Evolutionary conservation across 192 early-diverging fungal genomes (phyloP).

Genomic region (Umbelopsis sp.): DNA sequence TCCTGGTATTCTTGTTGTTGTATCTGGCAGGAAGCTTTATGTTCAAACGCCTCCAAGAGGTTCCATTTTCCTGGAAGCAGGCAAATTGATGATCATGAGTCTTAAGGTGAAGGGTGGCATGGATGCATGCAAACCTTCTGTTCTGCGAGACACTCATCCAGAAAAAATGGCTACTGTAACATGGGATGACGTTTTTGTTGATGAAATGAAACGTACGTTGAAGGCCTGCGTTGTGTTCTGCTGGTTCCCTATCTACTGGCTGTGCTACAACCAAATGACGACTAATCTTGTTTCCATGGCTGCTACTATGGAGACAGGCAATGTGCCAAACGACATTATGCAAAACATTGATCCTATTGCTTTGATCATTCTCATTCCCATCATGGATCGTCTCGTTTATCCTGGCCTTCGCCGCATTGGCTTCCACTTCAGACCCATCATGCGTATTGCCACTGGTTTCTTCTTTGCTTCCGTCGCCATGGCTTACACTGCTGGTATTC

Average conservation of each 20-base stretch:
- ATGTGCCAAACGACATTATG: slow-evolving; percentile 70
- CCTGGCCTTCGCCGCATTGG: slow-evolving; percentile 58
- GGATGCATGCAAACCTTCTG: slow-evolving; percentile 66
- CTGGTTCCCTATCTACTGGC: slow-evolving; percentile 78
- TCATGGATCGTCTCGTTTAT: slow-evolving; percentile 70
- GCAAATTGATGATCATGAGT: slow-evolving; percentile 27
- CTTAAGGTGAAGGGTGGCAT: slow-evolving; percentile 46
- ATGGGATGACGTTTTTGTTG: slow-evolving; percentile 77
- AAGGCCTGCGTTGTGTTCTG: slow-evolving; percentile 72
- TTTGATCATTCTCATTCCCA: slow-evolving; percentile 73
- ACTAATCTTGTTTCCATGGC: slow-evolving; percentile 70
- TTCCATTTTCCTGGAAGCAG: slow-evolving; percentile 57
- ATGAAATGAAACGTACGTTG: slow-evolving; percentile 63
- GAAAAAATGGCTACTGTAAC: slow-evolving; percentile 35
- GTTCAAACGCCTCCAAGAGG: slow-evolving; percentile 59
- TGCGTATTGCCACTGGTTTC: slow-evolving; percentile 73
- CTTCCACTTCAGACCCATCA: slow-evolving; percentile 58
- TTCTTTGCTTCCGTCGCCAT: slow-evolving; percentile 61
- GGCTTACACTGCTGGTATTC: slow-evolving; percentile 65
- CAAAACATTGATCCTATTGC: slow-evolving; percentile 70
- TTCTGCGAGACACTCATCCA: slow-evolving; percentile 35
- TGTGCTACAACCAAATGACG: slow-evolving; percentile 68
- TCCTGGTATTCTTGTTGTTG: slow-evolving; percentile 53
- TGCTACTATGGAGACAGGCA: slow-evolving; percentile 59
- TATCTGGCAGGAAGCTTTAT: slow-evolving; percentile 56